Base-by-base conservation (phyloP, 768 basidiomycete species). In the Chlorophyllum brunneum region DNA sequence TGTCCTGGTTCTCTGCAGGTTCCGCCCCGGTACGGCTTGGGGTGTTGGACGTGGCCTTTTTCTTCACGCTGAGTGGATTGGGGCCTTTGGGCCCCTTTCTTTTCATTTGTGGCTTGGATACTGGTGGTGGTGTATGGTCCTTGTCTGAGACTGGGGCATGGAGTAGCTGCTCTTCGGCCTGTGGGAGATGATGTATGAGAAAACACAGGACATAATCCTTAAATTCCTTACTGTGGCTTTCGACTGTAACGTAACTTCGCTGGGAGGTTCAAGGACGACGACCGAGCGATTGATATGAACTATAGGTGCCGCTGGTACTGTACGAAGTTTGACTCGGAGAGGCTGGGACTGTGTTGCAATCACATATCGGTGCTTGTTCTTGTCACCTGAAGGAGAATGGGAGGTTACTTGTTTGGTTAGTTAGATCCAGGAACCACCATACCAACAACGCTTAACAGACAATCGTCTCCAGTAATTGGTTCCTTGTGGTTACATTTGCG, bases 401-500 rank as follows among this genome's bases (percentile, higher is more conserved):
- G 16, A 22, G 3, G 51, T 20, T 16, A 16, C 40, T 9, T 43
- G 44, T 22, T 24, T 41, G 16, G 33, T 36, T 9, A 13, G 22
- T 10, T 34, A 31, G 16, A 34, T 29, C 30, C 7, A 33, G 38
- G 15, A 42, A 47, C 45, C 5, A 31, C 60, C 82, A 54, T 59
- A 92, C 95, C 95, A 41, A 97, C 75, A 40, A 98, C 85, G 54
- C 80, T 80, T 4, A 71, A 61, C 24, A 99, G 72, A 66, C 97
- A 99, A 15, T 93, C 92, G 42, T 88, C 83, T 26, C 88, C 88
- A 0, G 80, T 75, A 24, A 98, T 88, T n/a, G 88, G 74, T 60
- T 94, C 88, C 56, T 84, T 77, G 65, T 99, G 97, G 65, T 98
- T 98, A 66, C 97, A 99, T 69, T 88, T 92, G 58, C 97, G 68